Evolutionary conservation across 345 rosid genomes (phyloP).

Genomic region (Brassica juncea): DNA sequence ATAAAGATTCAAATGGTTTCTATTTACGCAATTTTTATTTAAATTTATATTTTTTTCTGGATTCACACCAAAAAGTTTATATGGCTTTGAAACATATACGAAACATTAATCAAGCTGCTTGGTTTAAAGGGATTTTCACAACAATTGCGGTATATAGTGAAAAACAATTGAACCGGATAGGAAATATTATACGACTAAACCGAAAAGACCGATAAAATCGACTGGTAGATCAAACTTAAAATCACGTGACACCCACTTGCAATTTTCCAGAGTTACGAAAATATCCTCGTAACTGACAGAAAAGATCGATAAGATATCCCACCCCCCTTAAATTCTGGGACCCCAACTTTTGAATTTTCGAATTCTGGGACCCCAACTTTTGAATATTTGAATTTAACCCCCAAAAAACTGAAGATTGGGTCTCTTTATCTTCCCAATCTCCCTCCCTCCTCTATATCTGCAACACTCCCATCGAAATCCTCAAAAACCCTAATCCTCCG

Average conservation of each 20-base stretch:
- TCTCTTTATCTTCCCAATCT: slow-evolving; percentile 13
- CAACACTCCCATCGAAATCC: slow-evolving; percentile 16
- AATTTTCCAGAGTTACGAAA: background rate
- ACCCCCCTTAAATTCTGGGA: slow-evolving; percentile 27
- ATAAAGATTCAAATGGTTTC: too few species aligned
- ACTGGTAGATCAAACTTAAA: background rate
- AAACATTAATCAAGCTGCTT: background rate
- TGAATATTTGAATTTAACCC: background rate
- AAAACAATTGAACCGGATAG: background rate
- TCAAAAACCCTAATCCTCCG: slow-evolving; percentile 23
- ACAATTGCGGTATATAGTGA: background rate
- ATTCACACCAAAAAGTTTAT: too few species aligned
- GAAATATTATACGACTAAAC: background rate
- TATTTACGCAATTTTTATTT: too few species aligned
- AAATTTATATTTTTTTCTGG: too few species aligned
- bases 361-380: background rate
- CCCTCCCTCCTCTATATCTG: background rate
- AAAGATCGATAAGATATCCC: background rate
- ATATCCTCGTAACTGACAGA: background rate
- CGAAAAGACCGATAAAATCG: background rate
- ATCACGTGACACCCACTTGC: background rate
- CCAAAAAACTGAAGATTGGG: background rate
- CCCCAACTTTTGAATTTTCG: slow-evolving; percentile 46
- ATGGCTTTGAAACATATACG: background rate
- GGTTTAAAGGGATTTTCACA: too few species aligned